Percentiles rank a stretch among this genome's conserved stretches.
Conservation (phyloP, 768 basidiomycete genomes). For the Mycena vulgaris region DNA sequence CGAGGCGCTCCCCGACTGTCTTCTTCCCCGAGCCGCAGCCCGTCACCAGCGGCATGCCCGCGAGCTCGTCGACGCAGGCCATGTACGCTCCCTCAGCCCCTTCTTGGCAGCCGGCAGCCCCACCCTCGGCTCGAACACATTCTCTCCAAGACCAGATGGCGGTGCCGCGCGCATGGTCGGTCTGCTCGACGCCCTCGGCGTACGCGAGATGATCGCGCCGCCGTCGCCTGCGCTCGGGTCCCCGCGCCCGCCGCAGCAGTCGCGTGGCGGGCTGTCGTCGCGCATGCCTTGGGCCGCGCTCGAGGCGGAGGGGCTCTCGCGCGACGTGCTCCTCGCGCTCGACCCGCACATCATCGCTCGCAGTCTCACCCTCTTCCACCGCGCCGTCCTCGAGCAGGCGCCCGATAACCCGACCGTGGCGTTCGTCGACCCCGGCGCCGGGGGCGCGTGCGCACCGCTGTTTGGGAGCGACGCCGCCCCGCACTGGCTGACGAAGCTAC, state of each 20-base stretch:
- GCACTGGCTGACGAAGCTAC: constrained; percentile 85
- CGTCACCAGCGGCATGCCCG: constrained; percentile 50
- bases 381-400: constrained; percentile 63
- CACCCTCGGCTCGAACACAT: constrained; percentile 64
- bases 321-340: constrained; percentile 74
- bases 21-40: constrained; percentile 45
- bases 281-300: constrained; percentile 67
- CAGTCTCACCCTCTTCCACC: constrained; percentile 77
- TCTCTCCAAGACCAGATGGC: constrained; percentile 69
- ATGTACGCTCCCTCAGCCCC: constrained; percentile 67
- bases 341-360: constrained; percentile 74
- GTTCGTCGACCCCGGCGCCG: constrained; percentile 55
- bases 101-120: constrained; percentile 50
- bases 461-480: constrained; percentile 81
- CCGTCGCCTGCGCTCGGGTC: constrained; percentile 37
- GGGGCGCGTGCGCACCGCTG: constrained; percentile 53
- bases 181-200: constrained; percentile 62
- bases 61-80: constrained; percentile 68
- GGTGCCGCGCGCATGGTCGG: constrained; percentile 55
- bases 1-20: constrained; percentile 64
- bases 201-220: constrained; percentile 17
- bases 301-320: constrained; percentile 76
- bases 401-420: constrained; percentile 69
- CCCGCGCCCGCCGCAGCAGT: constrained; percentile 39
- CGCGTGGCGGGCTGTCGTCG: constrained; percentile 11